These are phyloP conservation scores for Mycena alexandri DNA, from an alignment of 768 basidiomycete species.

Conservation along the genomic window DNA sequence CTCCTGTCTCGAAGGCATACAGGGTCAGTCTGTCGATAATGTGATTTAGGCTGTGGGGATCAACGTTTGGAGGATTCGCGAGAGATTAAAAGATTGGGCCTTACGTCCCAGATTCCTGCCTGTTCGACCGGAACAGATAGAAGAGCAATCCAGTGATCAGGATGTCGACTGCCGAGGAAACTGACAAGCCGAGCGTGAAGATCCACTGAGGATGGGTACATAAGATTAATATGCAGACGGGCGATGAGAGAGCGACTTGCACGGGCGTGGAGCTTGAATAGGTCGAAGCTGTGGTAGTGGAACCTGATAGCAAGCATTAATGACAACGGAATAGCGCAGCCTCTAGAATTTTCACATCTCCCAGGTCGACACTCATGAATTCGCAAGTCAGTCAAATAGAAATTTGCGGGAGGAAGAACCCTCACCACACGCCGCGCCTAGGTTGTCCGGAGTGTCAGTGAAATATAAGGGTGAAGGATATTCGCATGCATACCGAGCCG, in stretches of 20 bases:
- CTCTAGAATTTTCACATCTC: constrained; percentile 20
- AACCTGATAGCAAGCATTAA: constrained; percentile 36
- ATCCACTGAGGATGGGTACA: constrained; percentile 55
- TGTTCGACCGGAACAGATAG: constrained; percentile 54
- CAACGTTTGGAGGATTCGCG: background rate
- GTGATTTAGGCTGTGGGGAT: constrained; percentile 53
- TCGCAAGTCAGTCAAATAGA: background rate
- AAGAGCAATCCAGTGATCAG: constrained; percentile 62
- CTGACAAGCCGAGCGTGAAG: constrained; percentile 64
- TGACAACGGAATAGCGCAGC: background rate
- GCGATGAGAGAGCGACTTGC: constrained; percentile 38
- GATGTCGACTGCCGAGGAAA: constrained; percentile 63
- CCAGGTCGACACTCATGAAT: constrained; percentile 17
- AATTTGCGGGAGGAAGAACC: background rate
- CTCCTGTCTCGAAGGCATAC: constrained; percentile 67
- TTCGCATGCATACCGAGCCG: constrained; percentile 45
- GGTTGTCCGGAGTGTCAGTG: background rate
- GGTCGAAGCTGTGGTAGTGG: constrained; percentile 46
- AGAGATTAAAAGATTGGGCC: constrained; percentile 22
- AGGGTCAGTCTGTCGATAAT: constrained; percentile 61
- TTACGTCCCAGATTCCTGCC: constrained; percentile 54
- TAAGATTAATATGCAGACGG: background rate
- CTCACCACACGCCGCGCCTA: constrained; percentile 36
- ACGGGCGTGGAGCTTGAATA: constrained; percentile 31
- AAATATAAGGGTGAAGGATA: background rate